Evolutionary conservation across 306 rosid species (phyloP).

Genomic region (Castanea sativa): DNA sequence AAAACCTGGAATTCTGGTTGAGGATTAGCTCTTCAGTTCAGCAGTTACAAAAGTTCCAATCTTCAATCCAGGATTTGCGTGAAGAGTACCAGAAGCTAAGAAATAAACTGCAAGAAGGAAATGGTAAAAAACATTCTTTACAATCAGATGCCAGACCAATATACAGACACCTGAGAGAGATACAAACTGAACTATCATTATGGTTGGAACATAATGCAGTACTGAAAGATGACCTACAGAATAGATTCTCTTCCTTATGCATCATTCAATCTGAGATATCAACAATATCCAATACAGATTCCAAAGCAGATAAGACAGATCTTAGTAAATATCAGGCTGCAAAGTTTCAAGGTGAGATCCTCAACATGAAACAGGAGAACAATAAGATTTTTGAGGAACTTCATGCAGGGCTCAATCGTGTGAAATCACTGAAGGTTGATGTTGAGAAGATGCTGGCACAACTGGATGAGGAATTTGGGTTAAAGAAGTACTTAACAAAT

Average conservation of each 20-base stretch:
- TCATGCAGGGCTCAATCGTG: conserved; percentile 52
- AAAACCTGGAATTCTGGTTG: conserved; percentile 88
- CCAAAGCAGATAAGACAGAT: conserved; percentile 24
- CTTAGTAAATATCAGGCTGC: conserved; percentile 69
- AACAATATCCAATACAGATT: conserved; percentile 35
- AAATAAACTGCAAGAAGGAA: conserved; percentile 32
- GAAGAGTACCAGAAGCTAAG: conserved; percentile 42
- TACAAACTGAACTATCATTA: conserved; percentile 63
- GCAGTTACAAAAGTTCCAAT: conserved; percentile 76
- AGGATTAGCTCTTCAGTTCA: conserved; percentile 83
- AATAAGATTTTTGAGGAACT: conserved; percentile 63
- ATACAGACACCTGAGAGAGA: conserved; percentile 72
- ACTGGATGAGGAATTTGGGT: conserved; percentile 47
- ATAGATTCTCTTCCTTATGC: conserved; percentile 55
- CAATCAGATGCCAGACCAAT: conserved; percentile 66
- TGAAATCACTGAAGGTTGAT: conserved; percentile 41
- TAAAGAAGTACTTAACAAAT: conserved; percentile 32
- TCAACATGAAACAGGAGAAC: conserved; percentile 81
- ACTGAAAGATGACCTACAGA: conserved; percentile 65
- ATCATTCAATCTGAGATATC: conserved; percentile 71
- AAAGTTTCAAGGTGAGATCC: conserved; percentile 91
- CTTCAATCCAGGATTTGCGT: conserved; percentile 62
- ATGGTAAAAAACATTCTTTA: conserved; percentile 23
- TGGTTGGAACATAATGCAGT: conserved; percentile 76
- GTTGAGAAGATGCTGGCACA: conserved; percentile 57